Conservation (phyloP, 805 yeast species). For the Debaryomyces maramus region DNA sequence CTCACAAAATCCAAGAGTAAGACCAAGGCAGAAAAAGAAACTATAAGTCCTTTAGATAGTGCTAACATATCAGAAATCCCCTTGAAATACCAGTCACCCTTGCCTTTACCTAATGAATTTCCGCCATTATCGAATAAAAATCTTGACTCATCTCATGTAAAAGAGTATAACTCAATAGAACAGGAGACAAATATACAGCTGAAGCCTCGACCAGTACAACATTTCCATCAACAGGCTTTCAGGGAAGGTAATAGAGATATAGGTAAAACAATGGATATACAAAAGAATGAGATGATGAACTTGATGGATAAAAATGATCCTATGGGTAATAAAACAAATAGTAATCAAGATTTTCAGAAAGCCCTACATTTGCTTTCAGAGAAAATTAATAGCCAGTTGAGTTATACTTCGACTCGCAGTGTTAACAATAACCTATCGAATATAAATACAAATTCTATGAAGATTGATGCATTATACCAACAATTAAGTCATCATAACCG, state of each 20-base stretch:
- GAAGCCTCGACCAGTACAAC: neutral
- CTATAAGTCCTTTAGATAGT: neutral
- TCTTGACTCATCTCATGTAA: neutral
- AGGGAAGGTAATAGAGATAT: neutral
- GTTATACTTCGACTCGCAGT: neutral
- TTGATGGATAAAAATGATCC: constrained; percentile 20
- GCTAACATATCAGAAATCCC: constrained; percentile 13
- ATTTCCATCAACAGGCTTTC: neutral
- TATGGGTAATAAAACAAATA: neutral
- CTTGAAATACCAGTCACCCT: constrained; percentile 32
- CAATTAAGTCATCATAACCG: constrained; percentile 36
- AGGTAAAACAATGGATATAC: constrained; percentile 10
- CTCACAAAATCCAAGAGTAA: neutral
- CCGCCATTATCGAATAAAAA: neutral
- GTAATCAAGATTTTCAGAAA: neutral
- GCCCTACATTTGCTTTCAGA: constrained; percentile 15
- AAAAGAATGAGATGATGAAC: no score
- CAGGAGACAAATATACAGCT: neutral
- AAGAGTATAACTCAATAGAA: neutral
- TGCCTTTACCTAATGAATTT: constrained; percentile 22
- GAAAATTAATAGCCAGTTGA: constrained; percentile 11
- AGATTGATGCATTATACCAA: constrained; percentile 26
- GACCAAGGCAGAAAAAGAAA: neutral
- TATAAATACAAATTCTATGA: constrained; percentile 16
- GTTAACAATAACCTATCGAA: constrained; percentile 13